A percentile compares a stretch with the other conserved stretches of the same genome.
Evolutionary conservation across 805 yeast genomes (phyloP).

Genomic region (Isabelozyma pseudorhagii): DNA sequence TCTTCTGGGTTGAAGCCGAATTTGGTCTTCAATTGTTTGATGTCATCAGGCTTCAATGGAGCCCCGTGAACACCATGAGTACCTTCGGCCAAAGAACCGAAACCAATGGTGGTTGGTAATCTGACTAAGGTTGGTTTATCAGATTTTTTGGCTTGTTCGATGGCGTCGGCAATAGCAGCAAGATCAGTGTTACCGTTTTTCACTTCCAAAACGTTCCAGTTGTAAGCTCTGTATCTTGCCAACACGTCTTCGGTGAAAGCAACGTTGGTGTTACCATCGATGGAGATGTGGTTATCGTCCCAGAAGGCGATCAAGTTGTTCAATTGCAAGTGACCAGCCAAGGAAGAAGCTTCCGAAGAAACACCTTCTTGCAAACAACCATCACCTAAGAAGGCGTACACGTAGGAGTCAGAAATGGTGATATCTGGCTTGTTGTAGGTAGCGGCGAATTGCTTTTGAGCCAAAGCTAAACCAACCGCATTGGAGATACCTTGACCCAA

Average conservation of each 20-base stretch:
- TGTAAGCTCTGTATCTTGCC: constrained; percentile 84
- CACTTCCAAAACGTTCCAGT: constrained; percentile 85
- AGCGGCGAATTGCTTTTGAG: constrained; percentile 89
- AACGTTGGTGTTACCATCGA: constrained; percentile 86
- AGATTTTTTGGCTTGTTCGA: constrained; percentile 73
- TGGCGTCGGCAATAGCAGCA: constrained; percentile 66
- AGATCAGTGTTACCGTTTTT: constrained; percentile 79
- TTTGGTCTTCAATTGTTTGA: constrained; percentile 76
- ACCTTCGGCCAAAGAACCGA: constrained; percentile 82
- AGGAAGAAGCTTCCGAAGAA: constrained; percentile 86
- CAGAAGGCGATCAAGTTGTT: constrained; percentile 91
- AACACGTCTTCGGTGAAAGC: constrained; percentile 93
- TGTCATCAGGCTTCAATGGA: constrained; percentile 91
- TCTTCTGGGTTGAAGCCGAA: constrained; percentile 88
- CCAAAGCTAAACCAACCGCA: constrained; percentile 96
- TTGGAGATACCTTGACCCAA: constrained; percentile 96
- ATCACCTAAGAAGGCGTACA: constrained; percentile 86
- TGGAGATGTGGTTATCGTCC: constrained; percentile 96
- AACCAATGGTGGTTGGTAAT: constrained; percentile 90
- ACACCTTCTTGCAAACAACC: constrained; percentile 99
- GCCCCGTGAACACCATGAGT: constrained; percentile 94
- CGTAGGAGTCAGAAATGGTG: constrained; percentile 68
- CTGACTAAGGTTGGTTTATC: constrained; percentile 90
- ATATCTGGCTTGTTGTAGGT: constrained; percentile 86
- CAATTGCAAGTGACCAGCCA: constrained; percentile 94